Evolutionary conservation across 78 protist genomes (phyloP).

Genomic region (slime mould (Dictyostelium discoideum)): dicty_2.7 NC_007088.5:2199501-2200000

Average conservation of each 20-base stretch:
- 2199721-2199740: slow-evolving; percentile 35
- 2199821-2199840: slow-evolving; percentile 7
- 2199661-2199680: slow-evolving; percentile 41
- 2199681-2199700: not conserved
- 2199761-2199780: not conserved
- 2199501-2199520: slow-evolving; percentile 43
- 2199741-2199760: slow-evolving; percentile 8
- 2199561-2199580: too few relatives aligned
- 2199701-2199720: slow-evolving; percentile 50
- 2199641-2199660: slow-evolving; percentile 39
- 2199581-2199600: not conserved
- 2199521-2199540: slow-evolving; percentile 76
- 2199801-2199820: slow-evolving; percentile 24
- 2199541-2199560: slow-evolving; percentile 16
- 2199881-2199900: slow-evolving; percentile 5
- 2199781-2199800: not conserved
- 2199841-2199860: not conserved
- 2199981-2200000: slow-evolving; percentile 76
- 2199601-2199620: slow-evolving; percentile 18
- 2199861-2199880: slow-evolving; percentile 14
- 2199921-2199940: slow-evolving; percentile 60
- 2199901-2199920: slow-evolving; percentile 59
- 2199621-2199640: slow-evolving; percentile 34
- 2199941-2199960: slow-evolving; percentile 58
- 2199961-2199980: slow-evolving; percentile 71